These are phyloP conservation scores for Candida vartiovaarae DNA, from an alignment of 805 yeast genomes.

Conservation along the genomic window DNA sequence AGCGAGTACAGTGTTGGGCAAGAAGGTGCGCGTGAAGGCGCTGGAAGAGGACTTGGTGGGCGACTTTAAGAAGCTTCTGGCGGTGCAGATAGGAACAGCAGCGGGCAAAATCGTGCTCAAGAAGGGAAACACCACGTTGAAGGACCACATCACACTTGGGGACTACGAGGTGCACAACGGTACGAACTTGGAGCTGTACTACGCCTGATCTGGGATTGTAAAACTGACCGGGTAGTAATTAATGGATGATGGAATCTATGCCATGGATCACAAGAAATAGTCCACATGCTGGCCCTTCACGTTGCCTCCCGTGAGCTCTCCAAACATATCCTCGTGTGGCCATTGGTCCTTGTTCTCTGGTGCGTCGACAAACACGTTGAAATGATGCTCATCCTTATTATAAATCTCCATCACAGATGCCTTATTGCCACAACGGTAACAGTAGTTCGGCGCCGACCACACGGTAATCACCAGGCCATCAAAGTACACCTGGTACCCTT, in stretches of 20 bases:
- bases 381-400: conserved; percentile 57
- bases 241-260: not conserved
- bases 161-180: conserved; percentile 94
- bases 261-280: conserved; percentile 35
- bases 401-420: conserved; percentile 93
- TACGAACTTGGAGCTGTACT: conserved; percentile 78
- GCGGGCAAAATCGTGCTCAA: conserved; percentile 62
- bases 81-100: conserved; percentile 74
- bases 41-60: conserved; percentile 79
- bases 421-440: conserved; percentile 93
- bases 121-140: conserved; percentile 77
- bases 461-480: conserved; percentile 89
- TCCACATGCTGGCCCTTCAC: conserved; percentile 37
- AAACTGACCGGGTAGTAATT: not conserved
- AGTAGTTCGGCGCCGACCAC: conserved; percentile 98
- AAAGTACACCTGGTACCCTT: conserved; percentile 91
- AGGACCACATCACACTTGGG: conserved; percentile 86
- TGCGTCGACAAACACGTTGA: conserved; percentile 95
- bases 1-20: conserved; percentile 59
- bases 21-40: conserved; percentile 83
- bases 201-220: conserved; percentile 31
- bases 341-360: conserved; percentile 71
- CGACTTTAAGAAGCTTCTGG: conserved; percentile 79
- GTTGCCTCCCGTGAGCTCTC: conserved; percentile 4
- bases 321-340: conserved; percentile 22